A percentile compares a stretch with the other conserved stretches of the same genome.
phyloP scores from a whole-genome alignment of 2,329 filamentous ascomycete genomes.

The Magnaporthiopsis poae region DNA sequence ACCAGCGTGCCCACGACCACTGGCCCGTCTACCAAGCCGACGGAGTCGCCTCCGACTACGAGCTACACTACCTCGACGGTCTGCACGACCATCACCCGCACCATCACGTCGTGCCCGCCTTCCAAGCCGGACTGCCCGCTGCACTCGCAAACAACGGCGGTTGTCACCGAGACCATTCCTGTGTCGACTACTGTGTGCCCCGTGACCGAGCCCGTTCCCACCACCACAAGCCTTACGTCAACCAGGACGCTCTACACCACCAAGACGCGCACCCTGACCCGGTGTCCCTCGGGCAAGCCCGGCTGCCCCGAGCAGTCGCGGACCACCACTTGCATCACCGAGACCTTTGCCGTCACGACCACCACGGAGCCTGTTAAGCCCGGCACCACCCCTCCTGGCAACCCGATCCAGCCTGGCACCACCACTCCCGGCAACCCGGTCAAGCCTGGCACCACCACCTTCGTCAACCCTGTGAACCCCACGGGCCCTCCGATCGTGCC shows the following conservation, averaged over 20 bases:
- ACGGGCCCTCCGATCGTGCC: neutral
- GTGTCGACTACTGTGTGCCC: constrained; percentile 4
- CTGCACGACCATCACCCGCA: constrained; percentile 4
- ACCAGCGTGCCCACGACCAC: neutral
- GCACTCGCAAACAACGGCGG: neutral
- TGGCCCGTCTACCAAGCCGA: neutral
- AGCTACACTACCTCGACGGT: constrained; percentile 4
- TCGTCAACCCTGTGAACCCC: neutral
- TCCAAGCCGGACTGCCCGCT: constrained; percentile 1
- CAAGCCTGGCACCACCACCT: neutral
- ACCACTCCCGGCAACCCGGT: neutral
- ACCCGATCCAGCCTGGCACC: neutral
- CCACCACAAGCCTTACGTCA: neutral
- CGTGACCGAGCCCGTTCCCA: neutral
- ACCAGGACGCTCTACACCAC: constrained; percentile 7
- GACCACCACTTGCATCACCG: constrained; percentile 1
- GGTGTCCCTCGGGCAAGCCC: neutral
- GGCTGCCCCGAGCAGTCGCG: neutral
- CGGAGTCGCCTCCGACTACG: neutral
- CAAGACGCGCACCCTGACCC: constrained; percentile 5
- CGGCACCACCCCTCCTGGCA: neutral
- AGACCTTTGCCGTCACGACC: constrained; percentile 6
- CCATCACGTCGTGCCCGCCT: constrained; percentile 6
- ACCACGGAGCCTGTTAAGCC: neutral
- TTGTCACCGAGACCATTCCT: neutral